phyloP scores from a whole-genome alignment of 352 stramenopile genomes.

The Thraustotheca clavata region DNA sequence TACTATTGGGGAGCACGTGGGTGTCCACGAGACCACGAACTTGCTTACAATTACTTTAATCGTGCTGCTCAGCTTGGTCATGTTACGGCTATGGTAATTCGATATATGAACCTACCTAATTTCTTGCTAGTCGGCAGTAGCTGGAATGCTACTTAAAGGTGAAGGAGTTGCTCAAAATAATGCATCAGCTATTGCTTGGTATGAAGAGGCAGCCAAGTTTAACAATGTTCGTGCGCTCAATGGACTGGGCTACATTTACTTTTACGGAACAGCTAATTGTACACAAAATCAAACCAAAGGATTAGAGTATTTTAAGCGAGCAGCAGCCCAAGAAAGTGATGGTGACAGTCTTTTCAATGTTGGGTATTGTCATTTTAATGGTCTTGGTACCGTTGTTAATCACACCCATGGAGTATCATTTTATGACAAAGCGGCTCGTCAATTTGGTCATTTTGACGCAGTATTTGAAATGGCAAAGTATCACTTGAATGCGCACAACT shows the following conservation, averaged over 20 bases:
- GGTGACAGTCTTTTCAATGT: constrained; percentile 88
- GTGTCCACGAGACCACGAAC: constrained; percentile 52
- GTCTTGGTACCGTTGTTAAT: constrained; percentile 50
- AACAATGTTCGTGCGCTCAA: constrained; percentile 82
- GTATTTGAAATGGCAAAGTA: constrained; percentile 68
- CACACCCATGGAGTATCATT: constrained; percentile 45
- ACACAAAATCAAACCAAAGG: constrained; percentile 66
- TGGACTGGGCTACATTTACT: constrained; percentile 85
- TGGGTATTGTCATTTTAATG: constrained; percentile 64
- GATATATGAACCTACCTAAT: background rate
- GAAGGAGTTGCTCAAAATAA: constrained; percentile 72
- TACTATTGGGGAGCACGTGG: constrained; percentile 86
- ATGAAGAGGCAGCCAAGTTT: constrained; percentile 49
- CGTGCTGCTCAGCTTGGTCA: constrained; percentile 52
- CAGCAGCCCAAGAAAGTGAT: constrained; percentile 64
- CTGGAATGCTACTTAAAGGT: constrained; percentile 83
- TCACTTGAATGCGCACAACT: constrained; percentile 25
- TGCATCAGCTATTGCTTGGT: constrained; percentile 59
- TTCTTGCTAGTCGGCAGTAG: constrained; percentile 49
- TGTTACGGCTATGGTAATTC: constrained; percentile 23
- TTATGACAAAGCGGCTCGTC: constrained; percentile 45
- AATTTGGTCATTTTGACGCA: constrained; percentile 82
- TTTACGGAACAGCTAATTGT: constrained; percentile 60
- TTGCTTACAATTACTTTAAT: constrained; percentile 67
- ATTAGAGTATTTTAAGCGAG: constrained; percentile 72